Percentiles rank a stretch among this genome's conserved stretches.
phyloP scores from a whole-genome alignment of 1,284 basidiomycete species.

The Tetrapyrgos nigripes region DNA sequence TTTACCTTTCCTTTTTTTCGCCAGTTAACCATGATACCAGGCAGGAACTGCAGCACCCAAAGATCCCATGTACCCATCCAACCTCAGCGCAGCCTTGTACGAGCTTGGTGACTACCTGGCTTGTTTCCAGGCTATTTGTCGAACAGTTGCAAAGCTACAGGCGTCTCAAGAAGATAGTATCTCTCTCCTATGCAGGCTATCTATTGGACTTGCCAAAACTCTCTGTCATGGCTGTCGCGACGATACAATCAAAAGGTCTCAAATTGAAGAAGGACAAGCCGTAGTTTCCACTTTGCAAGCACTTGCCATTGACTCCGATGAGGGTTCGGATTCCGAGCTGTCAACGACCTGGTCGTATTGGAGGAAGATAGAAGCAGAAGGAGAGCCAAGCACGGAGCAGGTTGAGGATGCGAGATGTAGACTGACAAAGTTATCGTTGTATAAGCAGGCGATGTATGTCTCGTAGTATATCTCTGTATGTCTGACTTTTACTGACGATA shows the following conservation, averaged over 20 bases:
- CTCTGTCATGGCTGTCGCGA: not conserved
- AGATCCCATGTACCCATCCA: not conserved
- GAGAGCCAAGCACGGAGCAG: not conserved
- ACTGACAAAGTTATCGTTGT: not conserved
- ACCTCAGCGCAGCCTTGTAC: constrained; percentile 1
- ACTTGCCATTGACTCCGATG: too few species aligned
- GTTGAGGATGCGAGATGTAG: not conserved
- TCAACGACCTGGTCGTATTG: not conserved
- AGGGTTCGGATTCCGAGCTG: not conserved
- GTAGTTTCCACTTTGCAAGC: too few species aligned
- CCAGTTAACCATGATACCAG: too few species aligned
- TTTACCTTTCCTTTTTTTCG: not conserved
- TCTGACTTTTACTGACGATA: not conserved
- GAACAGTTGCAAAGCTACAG: not conserved
- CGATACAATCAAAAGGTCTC: not conserved
- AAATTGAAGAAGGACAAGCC: not conserved
- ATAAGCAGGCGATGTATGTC: not conserved
- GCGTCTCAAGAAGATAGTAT: not conserved
- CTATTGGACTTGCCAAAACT: not conserved
- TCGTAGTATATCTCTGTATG: not conserved
- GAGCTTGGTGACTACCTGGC: not conserved
- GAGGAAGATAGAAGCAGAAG: not conserved
- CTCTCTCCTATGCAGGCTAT: not conserved
- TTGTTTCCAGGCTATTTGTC: not conserved
- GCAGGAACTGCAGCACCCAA: not conserved